A percentile compares a stretch with the other conserved stretches of the same genome.
Conservation (phyloP, 2,329 filamentous ascomycete genomes). For the Pseudocercospora pini-densiflorae region DNA sequence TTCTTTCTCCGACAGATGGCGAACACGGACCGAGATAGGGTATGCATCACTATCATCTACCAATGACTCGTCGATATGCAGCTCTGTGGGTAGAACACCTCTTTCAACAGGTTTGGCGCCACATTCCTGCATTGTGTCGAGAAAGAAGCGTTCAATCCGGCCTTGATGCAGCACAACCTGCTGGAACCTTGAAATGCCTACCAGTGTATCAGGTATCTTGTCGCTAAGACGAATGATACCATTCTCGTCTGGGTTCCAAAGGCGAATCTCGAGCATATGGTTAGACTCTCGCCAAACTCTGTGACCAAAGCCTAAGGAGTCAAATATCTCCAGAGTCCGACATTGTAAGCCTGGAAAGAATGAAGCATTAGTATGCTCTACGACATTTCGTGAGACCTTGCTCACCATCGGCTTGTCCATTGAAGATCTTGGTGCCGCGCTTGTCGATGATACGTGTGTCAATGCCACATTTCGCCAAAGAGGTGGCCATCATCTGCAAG, state of each 20-base stretch:
- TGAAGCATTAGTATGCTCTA: neutral
- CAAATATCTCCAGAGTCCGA: constrained; percentile 50
- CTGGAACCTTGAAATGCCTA: constrained; percentile 53
- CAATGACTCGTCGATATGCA: constrained; percentile 59
- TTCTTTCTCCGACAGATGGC: constrained; percentile 63
- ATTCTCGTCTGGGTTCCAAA: constrained; percentile 63
- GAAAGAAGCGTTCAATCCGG: constrained; percentile 63
- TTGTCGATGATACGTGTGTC: constrained; percentile 49
- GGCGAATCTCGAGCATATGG: constrained; percentile 64
- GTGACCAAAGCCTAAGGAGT: constrained; percentile 68
- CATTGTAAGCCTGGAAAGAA: constrained; percentile 42
- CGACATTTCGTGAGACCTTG: neutral
- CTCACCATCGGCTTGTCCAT: constrained; percentile 44
- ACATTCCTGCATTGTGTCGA: constrained; percentile 45
- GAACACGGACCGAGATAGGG: constrained; percentile 64
- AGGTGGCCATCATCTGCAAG: constrained; percentile 44
- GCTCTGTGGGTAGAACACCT: constrained; percentile 60
- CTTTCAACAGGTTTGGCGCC: constrained; percentile 64
- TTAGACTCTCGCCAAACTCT: constrained; percentile 66
- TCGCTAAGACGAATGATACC: constrained; percentile 62
- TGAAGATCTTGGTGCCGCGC: constrained; percentile 44
- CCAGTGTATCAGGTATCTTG: constrained; percentile 64
- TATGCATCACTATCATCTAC: constrained; percentile 58
- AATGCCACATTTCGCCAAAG: constrained; percentile 48
- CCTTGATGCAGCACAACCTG: constrained; percentile 71